phyloP scores from a whole-genome alignment of 441 rosid species.

The Iberis amara region DNA sequence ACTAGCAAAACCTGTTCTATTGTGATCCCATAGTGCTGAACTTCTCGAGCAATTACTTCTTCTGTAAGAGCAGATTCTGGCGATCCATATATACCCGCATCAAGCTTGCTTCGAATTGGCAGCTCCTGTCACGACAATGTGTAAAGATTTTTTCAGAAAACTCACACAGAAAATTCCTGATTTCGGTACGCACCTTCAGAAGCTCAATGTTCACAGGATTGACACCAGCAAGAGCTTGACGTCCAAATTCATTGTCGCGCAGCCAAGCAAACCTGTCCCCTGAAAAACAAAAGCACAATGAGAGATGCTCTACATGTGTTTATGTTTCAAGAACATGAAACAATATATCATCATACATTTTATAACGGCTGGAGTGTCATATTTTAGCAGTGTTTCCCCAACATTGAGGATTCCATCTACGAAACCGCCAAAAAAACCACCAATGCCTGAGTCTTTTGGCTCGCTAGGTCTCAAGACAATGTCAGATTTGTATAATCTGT shows the following conservation, averaged over 20 bases:
- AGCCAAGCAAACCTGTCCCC: slow-evolving; percentile 94
- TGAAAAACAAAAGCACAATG: slow-evolving; percentile 26
- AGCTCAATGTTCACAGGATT: slow-evolving; percentile 81
- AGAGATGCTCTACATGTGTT: neutral
- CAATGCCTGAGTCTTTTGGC: slow-evolving; percentile 28
- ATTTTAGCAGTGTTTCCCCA: slow-evolving; percentile 55
- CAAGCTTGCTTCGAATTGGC: slow-evolving; percentile 80
- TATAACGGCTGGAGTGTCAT: slow-evolving; percentile 75
- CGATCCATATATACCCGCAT: slow-evolving; percentile 74
- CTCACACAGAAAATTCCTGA: slow-evolving; percentile 9
- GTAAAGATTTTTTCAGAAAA: slow-evolving; percentile 15
- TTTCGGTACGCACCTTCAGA: too few relatives aligned
- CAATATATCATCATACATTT: slow-evolving; percentile 36
- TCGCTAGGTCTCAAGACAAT: slow-evolving; percentile 51
- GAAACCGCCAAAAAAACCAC: slow-evolving; percentile 30
- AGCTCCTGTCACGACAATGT: slow-evolving; percentile 48
- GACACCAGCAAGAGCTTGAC: slow-evolving; percentile 86
- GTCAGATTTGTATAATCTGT: slow-evolving; percentile 60
- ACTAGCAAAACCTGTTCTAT: slow-evolving; percentile 46
- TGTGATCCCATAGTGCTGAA: slow-evolving; percentile 49
- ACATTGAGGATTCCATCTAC: slow-evolving; percentile 49
- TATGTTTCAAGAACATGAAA: slow-evolving; percentile 7
- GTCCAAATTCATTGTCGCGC: slow-evolving; percentile 83
- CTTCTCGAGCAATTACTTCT: slow-evolving; percentile 72
- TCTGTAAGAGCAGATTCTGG: slow-evolving; percentile 78